These are phyloP conservation scores for Sporothrix pallida DNA, from an alignment of 2,329 filamentous ascomycete genomes.

Conservation along the genomic window DNA sequence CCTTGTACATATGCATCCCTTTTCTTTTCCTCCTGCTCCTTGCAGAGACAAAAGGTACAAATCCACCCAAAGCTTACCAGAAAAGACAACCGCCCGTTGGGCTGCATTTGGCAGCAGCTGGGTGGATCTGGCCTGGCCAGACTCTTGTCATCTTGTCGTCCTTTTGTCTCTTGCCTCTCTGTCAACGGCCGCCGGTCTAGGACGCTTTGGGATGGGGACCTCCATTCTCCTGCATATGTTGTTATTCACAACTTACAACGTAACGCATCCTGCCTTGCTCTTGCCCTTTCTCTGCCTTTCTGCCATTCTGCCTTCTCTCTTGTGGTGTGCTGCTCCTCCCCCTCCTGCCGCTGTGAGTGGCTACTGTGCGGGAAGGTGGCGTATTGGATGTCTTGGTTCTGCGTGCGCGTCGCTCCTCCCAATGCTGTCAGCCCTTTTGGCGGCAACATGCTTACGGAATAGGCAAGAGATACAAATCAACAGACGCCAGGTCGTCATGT, in stretches of 20 bases:
- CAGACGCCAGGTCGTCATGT: neutral
- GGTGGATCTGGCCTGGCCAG: conserved; percentile 11
- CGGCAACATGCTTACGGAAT: neutral
- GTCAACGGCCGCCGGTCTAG: neutral
- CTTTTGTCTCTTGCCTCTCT: neutral
- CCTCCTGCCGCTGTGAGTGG: conserved; percentile 26
- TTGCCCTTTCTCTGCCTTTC: neutral
- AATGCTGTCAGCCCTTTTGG: neutral
- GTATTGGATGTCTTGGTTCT: conserved; percentile 1
- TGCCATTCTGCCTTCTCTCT: neutral
- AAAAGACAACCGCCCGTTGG: neutral
- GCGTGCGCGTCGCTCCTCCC: conserved; percentile 18
- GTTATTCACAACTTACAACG: neutral
- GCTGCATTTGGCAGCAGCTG: conserved; percentile 21
- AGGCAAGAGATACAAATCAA: conserved; percentile 4
- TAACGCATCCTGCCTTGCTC: neutral
- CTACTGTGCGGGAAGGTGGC: conserved; percentile 19
- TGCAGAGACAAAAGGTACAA: neutral
- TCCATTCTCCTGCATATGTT: conserved; percentile 10
- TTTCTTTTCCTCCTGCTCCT: neutral
- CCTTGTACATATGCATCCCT: neutral
- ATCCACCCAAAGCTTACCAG: neutral
- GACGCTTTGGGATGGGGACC: conserved; percentile 12
- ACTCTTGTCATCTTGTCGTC: neutral
- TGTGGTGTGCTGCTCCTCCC: conserved; percentile 14